Evolutionary conservation across 108 stramenopile genomes (phyloP).

Genomic region (Cyclotella sp.): DNA sequence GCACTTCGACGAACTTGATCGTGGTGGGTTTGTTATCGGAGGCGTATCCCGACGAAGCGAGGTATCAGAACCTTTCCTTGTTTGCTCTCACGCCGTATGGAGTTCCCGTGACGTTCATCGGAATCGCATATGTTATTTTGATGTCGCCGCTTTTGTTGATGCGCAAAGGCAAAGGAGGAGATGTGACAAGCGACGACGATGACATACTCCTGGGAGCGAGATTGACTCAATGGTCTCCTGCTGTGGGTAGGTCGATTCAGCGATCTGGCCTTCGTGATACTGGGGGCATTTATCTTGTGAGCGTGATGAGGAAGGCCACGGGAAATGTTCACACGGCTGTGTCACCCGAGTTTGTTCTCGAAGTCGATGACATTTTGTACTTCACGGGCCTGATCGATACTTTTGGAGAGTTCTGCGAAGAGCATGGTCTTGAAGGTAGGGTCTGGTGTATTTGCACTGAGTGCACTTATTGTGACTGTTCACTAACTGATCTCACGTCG

Average conservation of each 20-base stretch:
- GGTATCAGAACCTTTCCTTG: conserved; percentile 54
- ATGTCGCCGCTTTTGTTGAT: conserved; percentile 71
- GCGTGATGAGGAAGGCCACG: conserved; percentile 80
- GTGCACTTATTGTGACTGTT: conserved; percentile 72
- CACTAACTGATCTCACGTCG: conserved; percentile 64
- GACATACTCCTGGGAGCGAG: conserved; percentile 76
- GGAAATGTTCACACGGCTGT: conserved; percentile 89
- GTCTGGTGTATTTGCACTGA: conserved; percentile 62
- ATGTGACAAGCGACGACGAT: conserved; percentile 45
- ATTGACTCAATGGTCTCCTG: conserved; percentile 81
- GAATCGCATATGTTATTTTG: conserved; percentile 74
- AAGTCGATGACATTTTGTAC: conserved; percentile 84
- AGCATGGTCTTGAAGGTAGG: conserved; percentile 85
- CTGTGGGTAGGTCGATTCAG: conserved; percentile 73
- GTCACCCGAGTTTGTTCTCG: conserved; percentile 83
- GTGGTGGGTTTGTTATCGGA: conserved; percentile 71
- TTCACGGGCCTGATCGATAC: conserved; percentile 86
- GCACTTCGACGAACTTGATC: conserved; percentile 87
- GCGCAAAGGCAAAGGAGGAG: conserved; percentile 37
- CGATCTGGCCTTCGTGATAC: conserved; percentile 82
- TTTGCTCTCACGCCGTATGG: conserved; percentile 79
- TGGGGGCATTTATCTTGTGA: conserved; percentile 79
- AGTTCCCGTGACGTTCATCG: conserved; percentile 75
- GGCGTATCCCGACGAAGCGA: conserved; percentile 43
- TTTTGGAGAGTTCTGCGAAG: conserved; percentile 88